Evolutionary conservation across 768 basidiomycete genomes (phyloP).

Genomic region (Bullera alba): DNA sequence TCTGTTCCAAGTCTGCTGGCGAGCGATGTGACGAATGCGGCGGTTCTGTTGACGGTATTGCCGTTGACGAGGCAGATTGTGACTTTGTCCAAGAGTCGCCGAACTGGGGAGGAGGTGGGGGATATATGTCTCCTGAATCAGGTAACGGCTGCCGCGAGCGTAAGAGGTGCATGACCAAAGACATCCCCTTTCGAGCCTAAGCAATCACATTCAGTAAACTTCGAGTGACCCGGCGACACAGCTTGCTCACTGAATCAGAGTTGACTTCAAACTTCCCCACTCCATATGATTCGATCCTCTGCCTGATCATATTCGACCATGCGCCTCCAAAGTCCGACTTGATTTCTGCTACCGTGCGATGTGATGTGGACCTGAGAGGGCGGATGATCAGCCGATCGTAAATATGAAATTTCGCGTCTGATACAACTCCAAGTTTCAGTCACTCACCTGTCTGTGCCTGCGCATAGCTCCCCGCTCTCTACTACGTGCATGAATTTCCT

Average conservation of each 20-base stretch:
- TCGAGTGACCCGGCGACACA: conserved; percentile 37
- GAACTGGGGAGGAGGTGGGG: conserved; percentile 28
- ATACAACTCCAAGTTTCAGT: too few relatives aligned
- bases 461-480: conserved; percentile 67
- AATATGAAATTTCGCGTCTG: too few relatives aligned
- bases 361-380: conserved; percentile 47
- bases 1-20: too few relatives aligned
- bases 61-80: too few relatives aligned
- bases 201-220: conserved; percentile 54
- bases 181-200: conserved; percentile 56
- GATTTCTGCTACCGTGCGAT: conserved; percentile 78
- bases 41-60: too few relatives aligned
- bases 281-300: conserved; percentile 73
- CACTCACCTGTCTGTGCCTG: conserved; percentile 63
- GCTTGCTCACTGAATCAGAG: conserved; percentile 62
- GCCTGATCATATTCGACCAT: conserved; percentile 57
- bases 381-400: too few relatives aligned
- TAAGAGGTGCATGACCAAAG: conserved; percentile 67
- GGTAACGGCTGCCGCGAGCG: conserved; percentile 67
- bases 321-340: conserved; percentile 88
- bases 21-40: too few relatives aligned
- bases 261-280: conserved; percentile 78
- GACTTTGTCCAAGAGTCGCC: conserved; percentile 22
- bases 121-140: conserved; percentile 36
- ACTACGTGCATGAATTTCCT: conserved; percentile 89